Conservation (phyloP, 352 stramenopile genomes). For the Phytopythium vexans region DNA sequence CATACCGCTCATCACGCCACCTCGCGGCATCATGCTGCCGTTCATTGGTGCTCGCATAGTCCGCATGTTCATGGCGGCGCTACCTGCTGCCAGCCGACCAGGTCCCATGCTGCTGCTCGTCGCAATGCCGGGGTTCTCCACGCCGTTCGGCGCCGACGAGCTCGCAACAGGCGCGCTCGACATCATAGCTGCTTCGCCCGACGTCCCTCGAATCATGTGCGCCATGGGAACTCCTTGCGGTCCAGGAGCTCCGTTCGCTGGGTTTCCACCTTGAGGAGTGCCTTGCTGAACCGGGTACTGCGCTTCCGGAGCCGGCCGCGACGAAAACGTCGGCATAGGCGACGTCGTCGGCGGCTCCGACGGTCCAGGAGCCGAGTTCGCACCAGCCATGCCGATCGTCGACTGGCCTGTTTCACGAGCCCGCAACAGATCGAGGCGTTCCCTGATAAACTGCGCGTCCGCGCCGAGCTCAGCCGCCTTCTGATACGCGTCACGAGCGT, state of each 20-base stretch:
- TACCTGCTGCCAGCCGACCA: constrained; percentile 34
- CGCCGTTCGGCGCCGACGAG: constrained; percentile 30
- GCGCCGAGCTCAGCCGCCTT: constrained; percentile 85
- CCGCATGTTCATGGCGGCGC: constrained; percentile 62
- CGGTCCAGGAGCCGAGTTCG: constrained; percentile 73
- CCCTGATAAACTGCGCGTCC: constrained; percentile 80
- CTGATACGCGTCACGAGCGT: constrained; percentile 85
- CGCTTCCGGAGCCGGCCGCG: constrained; percentile 52
- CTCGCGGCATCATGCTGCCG: constrained; percentile 61
- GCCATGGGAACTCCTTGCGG: constrained; percentile 37
- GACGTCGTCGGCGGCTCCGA: constrained; percentile 81
- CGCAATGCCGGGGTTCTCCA: constrained; percentile 18
- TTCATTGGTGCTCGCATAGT: constrained; percentile 59
- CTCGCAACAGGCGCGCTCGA: constrained; percentile 31
- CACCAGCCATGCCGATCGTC: constrained; percentile 79
- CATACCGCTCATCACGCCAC: constrained; percentile 54
- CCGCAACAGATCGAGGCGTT: constrained; percentile 73
- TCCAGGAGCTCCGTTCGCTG: constrained; percentile 4
- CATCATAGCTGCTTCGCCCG: constrained; percentile 53
- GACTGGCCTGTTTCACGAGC: constrained; percentile 77
- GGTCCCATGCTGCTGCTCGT: constrained; percentile 47
- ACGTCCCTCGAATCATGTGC: constrained; percentile 42
- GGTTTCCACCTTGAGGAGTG: constrained; percentile 6
- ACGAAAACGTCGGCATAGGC: constrained; percentile 85
- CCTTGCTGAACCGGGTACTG: constrained; percentile 49